These are phyloP conservation scores for Phialophora chinensis DNA, from an alignment of 2,329 filamentous ascomycete species.

Conservation along the genomic window DNA sequence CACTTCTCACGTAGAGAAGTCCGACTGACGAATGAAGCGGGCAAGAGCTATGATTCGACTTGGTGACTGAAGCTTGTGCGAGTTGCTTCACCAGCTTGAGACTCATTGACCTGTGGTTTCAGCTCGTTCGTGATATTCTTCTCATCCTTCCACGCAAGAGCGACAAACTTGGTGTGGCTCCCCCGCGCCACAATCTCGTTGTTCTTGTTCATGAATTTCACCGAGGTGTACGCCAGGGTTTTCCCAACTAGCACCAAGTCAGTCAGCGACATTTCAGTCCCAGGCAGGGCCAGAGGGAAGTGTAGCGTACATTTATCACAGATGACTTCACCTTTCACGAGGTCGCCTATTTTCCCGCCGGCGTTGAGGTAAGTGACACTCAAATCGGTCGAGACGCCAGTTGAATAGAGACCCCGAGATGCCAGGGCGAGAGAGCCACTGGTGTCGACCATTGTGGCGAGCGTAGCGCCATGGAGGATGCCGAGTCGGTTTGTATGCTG, in stretches of 20 bases:
- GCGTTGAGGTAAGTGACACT: conserved; percentile 69
- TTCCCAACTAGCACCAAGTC: conserved; percentile 60
- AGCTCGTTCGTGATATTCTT: conserved; percentile 67
- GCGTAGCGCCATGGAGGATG: conserved; percentile 71
- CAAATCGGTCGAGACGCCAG: conserved; percentile 70
- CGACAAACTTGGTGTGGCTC: conserved; percentile 71
- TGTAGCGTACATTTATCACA: conserved; percentile 66
- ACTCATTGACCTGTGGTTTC: conserved; percentile 46
- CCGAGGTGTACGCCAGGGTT: conserved; percentile 67
- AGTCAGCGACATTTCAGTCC: background rate
- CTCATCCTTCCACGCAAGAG: conserved; percentile 66
- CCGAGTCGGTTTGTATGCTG: conserved; percentile 70
- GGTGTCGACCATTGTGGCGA: conserved; percentile 70
- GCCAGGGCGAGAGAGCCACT: conserved; percentile 71
- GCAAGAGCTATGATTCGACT: conserved; percentile 3
- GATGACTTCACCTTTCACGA: conserved; percentile 64
- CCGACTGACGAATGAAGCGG: no score
- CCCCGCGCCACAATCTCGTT: conserved; percentile 67
- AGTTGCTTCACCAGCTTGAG: conserved; percentile 30
- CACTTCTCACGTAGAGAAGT: no score
- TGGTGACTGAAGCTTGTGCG: conserved; percentile 24
- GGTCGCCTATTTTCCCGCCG: conserved; percentile 68
- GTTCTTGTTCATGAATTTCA: conserved; percentile 65
- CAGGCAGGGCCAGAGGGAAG: background rate
- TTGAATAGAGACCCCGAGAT: conserved; percentile 68